phyloP scores from a whole-genome alignment of 1,139 yeast genomes.

The Debaryomyces sp. region DNA sequence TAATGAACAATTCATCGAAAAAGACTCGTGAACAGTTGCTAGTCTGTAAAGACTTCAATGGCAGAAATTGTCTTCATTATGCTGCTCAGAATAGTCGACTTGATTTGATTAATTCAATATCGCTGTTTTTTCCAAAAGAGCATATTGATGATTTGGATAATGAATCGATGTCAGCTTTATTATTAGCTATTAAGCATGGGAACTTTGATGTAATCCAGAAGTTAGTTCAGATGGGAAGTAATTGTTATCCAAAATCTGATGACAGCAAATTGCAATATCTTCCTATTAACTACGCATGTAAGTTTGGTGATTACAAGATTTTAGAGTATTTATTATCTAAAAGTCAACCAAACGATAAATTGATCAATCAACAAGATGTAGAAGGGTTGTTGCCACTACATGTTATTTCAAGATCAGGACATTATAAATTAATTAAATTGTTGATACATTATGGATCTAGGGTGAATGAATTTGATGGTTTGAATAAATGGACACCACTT shows the following conservation, averaged over 20 bases:
- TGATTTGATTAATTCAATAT: slow-evolving; percentile 53
- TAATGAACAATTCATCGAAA: slow-evolving; percentile 27
- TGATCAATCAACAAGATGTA: slow-evolving; percentile 64
- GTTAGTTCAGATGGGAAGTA: slow-evolving; percentile 51
- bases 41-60: slow-evolving; percentile 61
- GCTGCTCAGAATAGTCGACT: slow-evolving; percentile 72
- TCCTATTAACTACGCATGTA: slow-evolving; percentile 90
- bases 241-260: slow-evolving; percentile 55
- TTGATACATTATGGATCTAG: slow-evolving; percentile 75
- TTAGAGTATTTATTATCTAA: slow-evolving; percentile 58
- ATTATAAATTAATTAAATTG: slow-evolving; percentile 64
- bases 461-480: slow-evolving; percentile 77
- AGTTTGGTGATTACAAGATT: slow-evolving; percentile 74
- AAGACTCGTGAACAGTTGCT: slow-evolving; percentile 27
- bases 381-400: slow-evolving; percentile 91
- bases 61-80: slow-evolving; percentile 85
- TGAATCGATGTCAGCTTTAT: slow-evolving; percentile 78
- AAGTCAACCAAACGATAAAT: slow-evolving; percentile 26
- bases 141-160: slow-evolving; percentile 61
- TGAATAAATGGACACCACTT: slow-evolving; percentile 92
- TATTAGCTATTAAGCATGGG: slow-evolving; percentile 74
- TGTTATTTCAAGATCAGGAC: slow-evolving; percentile 86
- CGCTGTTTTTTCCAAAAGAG: slow-evolving; percentile 37
- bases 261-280: slow-evolving; percentile 62
- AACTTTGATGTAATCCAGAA: slow-evolving; percentile 56